Conservation (phyloP, 2,329 filamentous ascomycete genomes). For the Piedraia hortae region DNA sequence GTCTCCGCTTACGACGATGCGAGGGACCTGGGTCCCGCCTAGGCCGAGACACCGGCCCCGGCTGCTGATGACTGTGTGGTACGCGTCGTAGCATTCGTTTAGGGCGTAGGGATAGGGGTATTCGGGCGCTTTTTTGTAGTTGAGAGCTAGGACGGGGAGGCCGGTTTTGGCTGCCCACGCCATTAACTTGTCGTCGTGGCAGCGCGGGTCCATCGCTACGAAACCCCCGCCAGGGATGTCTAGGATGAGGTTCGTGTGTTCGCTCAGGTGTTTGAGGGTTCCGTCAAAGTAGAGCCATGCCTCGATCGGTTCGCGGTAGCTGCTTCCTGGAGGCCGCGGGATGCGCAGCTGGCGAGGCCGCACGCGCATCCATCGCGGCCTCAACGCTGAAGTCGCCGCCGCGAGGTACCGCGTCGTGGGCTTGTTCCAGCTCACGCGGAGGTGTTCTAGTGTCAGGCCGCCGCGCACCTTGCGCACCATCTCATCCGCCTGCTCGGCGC, state of each 20-base stretch:
- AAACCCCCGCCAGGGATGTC: conserved; percentile 89
- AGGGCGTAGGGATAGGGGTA: conserved; percentile 63
- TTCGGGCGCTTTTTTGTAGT: conserved; percentile 72
- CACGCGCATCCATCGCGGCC: conserved; percentile 39
- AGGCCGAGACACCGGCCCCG: conserved; percentile 51
- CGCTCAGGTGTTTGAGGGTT: conserved; percentile 45
- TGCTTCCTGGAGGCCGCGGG: conserved; percentile 47
- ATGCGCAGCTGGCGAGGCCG: conserved; percentile 62
- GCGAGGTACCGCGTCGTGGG: conserved; percentile 62
- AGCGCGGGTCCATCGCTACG: conserved; percentile 86
- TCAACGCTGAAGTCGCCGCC: conserved; percentile 41
- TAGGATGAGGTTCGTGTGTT: conserved; percentile 51
- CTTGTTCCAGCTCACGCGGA: conserved; percentile 90
- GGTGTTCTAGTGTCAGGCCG: conserved; percentile 66
- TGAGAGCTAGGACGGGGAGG: conserved; percentile 66
- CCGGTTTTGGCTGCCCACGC: conserved; percentile 77
- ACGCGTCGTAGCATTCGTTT: conserved; percentile 71
- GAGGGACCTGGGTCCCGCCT: conserved; percentile 35
- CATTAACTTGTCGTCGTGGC: conserved; percentile 79
- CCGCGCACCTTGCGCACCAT: conserved; percentile 79
- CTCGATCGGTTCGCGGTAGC: conserved; percentile 56
- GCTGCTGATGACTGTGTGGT: conserved; percentile 43
- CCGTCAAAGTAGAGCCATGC: conserved; percentile 93
- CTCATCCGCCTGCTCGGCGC: conserved; percentile 82
- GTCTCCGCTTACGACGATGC: conserved; percentile 48